Evolutionary conservation across 2,329 filamentous ascomycete species (phyloP), one percentile per base, ranked within the genome.

Genomic region (Thielaviopsis euricoi): DNA sequence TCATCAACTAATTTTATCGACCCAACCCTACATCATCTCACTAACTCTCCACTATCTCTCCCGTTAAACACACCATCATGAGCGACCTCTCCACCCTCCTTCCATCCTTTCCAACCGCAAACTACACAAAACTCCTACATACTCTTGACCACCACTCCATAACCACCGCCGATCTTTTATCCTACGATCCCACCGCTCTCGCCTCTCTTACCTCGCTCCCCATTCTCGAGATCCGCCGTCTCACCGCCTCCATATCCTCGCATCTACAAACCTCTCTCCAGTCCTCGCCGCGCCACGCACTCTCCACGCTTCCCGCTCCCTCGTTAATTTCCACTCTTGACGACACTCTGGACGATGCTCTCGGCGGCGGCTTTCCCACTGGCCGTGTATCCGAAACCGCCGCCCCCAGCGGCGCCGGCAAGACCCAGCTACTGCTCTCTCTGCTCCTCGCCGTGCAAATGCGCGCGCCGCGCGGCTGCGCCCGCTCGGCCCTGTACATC

Each of bases 321-420:
- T 21, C 7, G 3, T 29, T 60, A 52, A 87, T 97, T 70, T 95
- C 86, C 72, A 94, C 88, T 0, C 78, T 96, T 50, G 87, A 95
- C 68, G 74, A 79, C 54, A 70, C 71, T 43, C 75, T 98, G 33
- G 91, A 98, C 63, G 68, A 67, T 9, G 72, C 71, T 2, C 76
- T 97, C 46, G 81, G 80, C 60, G 91, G 90, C 53, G 93, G 93
- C 21, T 79, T 97, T 58, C 86, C 86, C 1, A 78, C 83, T 2
- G 87, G 89, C 52, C 85, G 86, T 70, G 75, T 98, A 66, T 89
- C 88, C 7, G 93, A 98, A 69, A 78, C 98, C 61, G 86, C 89
- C 1, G 93, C 93, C 60, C 93, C 97, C 74, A 95, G 89, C 63
- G 93, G 90, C 64, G 87, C 84, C 63, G 93, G 91, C 66, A 98